Percentiles rank a stretch among this genome's conserved stretches.
These are phyloP conservation scores for Magnaporthiopsis rhizophila DNA, from an alignment of 2,329 filamentous ascomycete genomes.

Conservation along the genomic window DNA sequence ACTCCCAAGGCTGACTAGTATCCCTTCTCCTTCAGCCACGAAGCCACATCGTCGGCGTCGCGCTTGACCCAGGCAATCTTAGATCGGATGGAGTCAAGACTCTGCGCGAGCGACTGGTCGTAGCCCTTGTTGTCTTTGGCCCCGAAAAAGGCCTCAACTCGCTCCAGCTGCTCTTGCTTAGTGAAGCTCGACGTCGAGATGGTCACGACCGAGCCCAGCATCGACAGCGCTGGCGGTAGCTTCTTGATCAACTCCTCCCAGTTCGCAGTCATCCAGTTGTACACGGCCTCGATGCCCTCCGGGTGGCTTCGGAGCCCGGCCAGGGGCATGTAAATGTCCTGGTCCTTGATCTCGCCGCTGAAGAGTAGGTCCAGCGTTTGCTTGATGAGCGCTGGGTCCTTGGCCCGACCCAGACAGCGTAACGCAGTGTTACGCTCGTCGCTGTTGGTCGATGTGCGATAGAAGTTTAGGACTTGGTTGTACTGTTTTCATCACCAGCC, in stretches of 20 bases:
- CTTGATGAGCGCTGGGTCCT: slow-evolving; percentile 71
- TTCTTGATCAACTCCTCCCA: slow-evolving; percentile 79
- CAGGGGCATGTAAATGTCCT: slow-evolving; percentile 88
- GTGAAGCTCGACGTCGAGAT: slow-evolving; percentile 79
- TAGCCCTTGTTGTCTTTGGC: slow-evolving; percentile 77
- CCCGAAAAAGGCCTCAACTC: slow-evolving; percentile 74
- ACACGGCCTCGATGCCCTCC: slow-evolving; percentile 73
- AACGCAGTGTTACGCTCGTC: slow-evolving; percentile 91
- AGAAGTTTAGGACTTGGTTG: slow-evolving; percentile 66
- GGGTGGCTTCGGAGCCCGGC: slow-evolving; percentile 69
- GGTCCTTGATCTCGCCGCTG: slow-evolving; percentile 78
- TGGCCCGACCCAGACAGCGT: slow-evolving; percentile 71
- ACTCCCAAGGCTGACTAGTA: slow-evolving; percentile 13
- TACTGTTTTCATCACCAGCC: slow-evolving; percentile 44
- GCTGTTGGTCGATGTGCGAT: slow-evolving; percentile 64
- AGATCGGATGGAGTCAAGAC: slow-evolving; percentile 72
- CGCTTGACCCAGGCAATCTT: slow-evolving; percentile 77
- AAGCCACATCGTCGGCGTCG: slow-evolving; percentile 63
- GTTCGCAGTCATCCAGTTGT: slow-evolving; percentile 75
- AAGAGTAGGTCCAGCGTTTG: slow-evolving; percentile 69
- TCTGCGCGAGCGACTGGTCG: slow-evolving; percentile 84
- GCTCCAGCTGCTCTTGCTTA: slow-evolving; percentile 62
- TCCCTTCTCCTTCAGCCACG: slow-evolving; percentile 27
- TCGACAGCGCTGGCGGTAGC: slow-evolving; percentile 76
- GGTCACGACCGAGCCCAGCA: slow-evolving; percentile 76